Conservation (phyloP, 371 early-diverging fungal genomes). For the Mucor saturninus region DNA sequence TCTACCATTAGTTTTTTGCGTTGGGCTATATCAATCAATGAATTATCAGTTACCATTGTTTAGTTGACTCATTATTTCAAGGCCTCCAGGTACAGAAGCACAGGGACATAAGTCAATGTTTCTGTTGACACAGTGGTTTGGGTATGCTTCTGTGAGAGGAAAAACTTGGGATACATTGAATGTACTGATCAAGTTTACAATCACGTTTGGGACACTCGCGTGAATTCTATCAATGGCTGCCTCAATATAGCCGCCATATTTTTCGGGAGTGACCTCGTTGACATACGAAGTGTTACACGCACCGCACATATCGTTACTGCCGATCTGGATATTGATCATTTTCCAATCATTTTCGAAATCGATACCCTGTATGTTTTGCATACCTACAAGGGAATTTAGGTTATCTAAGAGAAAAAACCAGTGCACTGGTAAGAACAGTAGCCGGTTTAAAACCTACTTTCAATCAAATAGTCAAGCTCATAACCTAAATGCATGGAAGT, state of each 20-base stretch:
- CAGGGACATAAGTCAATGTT: conserved; percentile 12
- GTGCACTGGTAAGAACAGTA: too few species aligned
- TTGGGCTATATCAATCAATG: too few species aligned
- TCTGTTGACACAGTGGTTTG: conserved; percentile 15
- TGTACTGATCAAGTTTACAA: conserved; percentile 32
- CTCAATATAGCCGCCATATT: conserved; percentile 28
- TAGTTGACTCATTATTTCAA: conserved; percentile 21
- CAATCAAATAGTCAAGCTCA: conserved; percentile 44
- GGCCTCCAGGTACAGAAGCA: conserved; percentile 18
- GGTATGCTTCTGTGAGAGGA: conserved; percentile 19
- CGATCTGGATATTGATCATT: conserved; percentile 49
- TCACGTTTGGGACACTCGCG: conserved; percentile 22
- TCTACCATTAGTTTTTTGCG: too few species aligned
- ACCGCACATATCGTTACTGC: conserved; percentile 40
- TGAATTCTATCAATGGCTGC: conserved; percentile 26
- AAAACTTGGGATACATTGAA: conserved; percentile 31
- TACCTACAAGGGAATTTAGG: conserved; percentile 16
- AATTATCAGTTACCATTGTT: conserved; percentile 16
- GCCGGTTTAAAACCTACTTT: conserved; percentile 14
- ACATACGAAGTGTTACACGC: conserved; percentile 8
- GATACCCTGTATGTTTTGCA: conserved; percentile 20
- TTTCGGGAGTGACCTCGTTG: conserved; percentile 23
- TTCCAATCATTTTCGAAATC: conserved; percentile 48
- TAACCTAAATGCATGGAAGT: conserved; percentile 37
- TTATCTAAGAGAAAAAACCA: too few species aligned